phyloP scores from a whole-genome alignment of 2,329 filamentous ascomycete genomes.

The Tolypocladium ovalisporum region DNA sequence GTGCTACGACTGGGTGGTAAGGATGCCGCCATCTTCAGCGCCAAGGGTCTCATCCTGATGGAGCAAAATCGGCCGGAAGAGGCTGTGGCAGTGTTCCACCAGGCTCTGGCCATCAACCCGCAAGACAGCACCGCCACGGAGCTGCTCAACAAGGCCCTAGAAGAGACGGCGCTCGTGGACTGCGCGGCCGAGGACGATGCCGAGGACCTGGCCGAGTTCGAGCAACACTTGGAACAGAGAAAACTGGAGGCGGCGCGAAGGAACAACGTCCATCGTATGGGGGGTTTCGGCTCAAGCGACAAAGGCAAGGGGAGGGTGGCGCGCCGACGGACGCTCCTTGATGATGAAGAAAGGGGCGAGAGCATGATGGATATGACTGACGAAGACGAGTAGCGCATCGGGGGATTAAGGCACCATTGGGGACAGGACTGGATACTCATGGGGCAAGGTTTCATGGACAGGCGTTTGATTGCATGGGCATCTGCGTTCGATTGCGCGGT shows the following conservation, averaged over 20 bases:
- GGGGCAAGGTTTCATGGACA: neutral
- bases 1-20: slow-evolving; percentile 76
- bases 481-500: neutral
- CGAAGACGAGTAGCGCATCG: slow-evolving; percentile 27
- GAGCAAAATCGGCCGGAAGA: slow-evolving; percentile 66
- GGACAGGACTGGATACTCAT: neutral
- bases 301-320: slow-evolving; percentile 36
- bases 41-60: slow-evolving; percentile 75
- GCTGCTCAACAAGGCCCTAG: slow-evolving; percentile 60
- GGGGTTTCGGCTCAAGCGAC: slow-evolving; percentile 15
- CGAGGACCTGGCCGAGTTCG: slow-evolving; percentile 37
- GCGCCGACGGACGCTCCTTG: slow-evolving; percentile 16
- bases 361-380: slow-evolving; percentile 48
- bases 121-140: slow-evolving; percentile 77
- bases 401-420: no score
- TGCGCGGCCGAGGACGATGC: slow-evolving; percentile 34
- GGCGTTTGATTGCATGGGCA: neutral
- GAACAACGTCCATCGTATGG: slow-evolving; percentile 16
- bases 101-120: slow-evolving; percentile 67
- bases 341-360: slow-evolving; percentile 27
- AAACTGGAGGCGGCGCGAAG: slow-evolving; percentile 32
- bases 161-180: slow-evolving; percentile 42
- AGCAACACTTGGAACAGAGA: slow-evolving; percentile 36
- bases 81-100: slow-evolving; percentile 72
- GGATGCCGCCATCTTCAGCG: slow-evolving; percentile 65